Base-by-base conservation (phyloP, 805 yeast species). In the Nakazawaea ambrosiae region DNA sequence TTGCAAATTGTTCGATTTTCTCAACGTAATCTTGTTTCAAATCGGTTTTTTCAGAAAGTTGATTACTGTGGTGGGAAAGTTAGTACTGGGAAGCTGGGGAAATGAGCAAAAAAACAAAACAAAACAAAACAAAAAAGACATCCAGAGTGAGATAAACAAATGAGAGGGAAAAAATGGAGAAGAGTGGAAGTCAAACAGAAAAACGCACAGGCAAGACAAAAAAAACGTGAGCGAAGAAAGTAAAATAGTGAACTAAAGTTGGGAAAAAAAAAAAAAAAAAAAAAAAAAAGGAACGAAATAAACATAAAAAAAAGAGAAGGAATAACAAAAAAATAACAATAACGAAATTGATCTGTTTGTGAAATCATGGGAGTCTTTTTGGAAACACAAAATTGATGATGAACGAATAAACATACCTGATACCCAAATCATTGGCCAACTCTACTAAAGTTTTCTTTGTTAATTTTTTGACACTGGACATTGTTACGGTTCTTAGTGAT, bases 11-110 rank as follows among this genome's bases (percentile, higher is more conserved):
- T 23, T 31, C 38, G 26, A 39, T 33, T 23, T 39, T 39, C 25
- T 34, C 38, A 14, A 39, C 36, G 17, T 39, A 39, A 18, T 31
- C 38, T 31, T 39, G 42, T 19, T 39, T 39, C 30, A 39, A 39
- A 20, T 39, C 42, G 2, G 38, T 39, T 15, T 37, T 37, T 22
- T 34, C 42, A 9, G 35, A 34, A 22, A 39, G 37, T 34, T 39
- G 39, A 22, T 39, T 39, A 19, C 42, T 39, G 15, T 23, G 10
- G 17, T 12, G 16, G 16, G 15, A 14, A 6, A 14, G 18, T 28
- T 16, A 14, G 31, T 28, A 7, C 10, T 22, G 7, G 10, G 24
- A 8, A 22, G 10, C 7, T 10, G 10, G 24, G 10, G 10, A 12
- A 3, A 4, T 31, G 5, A 3, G 12, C 3, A 20, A 22, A 17